These are phyloP conservation scores for Kwoniella mangroviensis DNA, from an alignment of 768 basidiomycete genomes.

Conservation along the genomic window DNA sequence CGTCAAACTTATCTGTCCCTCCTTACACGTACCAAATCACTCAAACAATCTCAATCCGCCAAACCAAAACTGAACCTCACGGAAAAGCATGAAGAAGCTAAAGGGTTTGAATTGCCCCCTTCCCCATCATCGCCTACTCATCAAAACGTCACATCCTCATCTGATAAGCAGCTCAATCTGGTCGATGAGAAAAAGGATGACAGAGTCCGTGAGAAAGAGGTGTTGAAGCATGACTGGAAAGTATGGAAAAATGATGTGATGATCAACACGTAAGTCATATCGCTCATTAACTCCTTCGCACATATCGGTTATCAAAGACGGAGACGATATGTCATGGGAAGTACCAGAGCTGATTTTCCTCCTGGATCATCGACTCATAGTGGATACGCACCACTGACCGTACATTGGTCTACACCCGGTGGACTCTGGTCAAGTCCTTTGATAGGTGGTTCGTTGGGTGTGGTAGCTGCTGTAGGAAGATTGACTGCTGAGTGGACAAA, in stretches of 20 bases:
- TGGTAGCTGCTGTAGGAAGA: conserved; percentile 40
- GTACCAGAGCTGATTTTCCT: neutral
- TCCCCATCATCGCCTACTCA: conserved; percentile 12
- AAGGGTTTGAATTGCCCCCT: conserved; percentile 45
- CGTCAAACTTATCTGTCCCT: conserved; percentile 33
- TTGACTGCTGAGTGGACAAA: conserved; percentile 38
- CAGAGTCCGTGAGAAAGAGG: neutral
- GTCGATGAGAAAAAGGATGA: neutral
- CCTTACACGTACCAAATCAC: conserved; percentile 26
- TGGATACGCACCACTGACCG: conserved; percentile 54
- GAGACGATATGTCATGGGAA: neutral
- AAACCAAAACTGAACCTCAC: conserved; percentile 39
- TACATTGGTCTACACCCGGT: conserved; percentile 54
- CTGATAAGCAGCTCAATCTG: neutral
- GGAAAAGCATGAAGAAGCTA: conserved; percentile 32
- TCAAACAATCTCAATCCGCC: conserved; percentile 10
- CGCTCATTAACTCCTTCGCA: neutral
- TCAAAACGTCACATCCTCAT: neutral
- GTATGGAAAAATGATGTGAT: conserved; percentile 39
- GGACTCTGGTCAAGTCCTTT: conserved; percentile 50
- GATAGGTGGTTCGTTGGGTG: conserved; percentile 39
- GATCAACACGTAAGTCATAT: conserved; percentile 37
- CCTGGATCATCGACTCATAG: conserved; percentile 19
- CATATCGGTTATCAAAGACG: too few relatives aligned
- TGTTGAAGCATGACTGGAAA: conserved; percentile 36